phyloP scores from a whole-genome alignment of 2,329 filamentous ascomycete species.

The Neurospora sp. region DNA sequence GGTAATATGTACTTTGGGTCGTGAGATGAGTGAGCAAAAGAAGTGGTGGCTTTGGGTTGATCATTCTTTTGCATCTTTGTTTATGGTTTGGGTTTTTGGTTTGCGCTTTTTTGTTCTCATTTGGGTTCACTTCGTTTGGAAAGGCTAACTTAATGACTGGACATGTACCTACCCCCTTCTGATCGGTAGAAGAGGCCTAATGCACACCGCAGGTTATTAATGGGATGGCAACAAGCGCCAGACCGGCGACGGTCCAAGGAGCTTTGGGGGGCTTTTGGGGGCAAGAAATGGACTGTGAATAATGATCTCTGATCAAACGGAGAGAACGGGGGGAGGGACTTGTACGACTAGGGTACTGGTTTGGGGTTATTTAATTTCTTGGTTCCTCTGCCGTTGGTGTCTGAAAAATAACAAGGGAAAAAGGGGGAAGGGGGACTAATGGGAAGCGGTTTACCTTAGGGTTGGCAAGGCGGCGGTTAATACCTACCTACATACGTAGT shows the following conservation, averaged over 20 bases:
- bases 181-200: neutral
- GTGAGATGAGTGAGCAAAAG: conserved; percentile 1
- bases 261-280: neutral
- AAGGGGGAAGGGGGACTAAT: neutral
- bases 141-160: neutral
- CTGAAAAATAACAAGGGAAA: neutral
- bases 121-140: neutral
- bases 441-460: neutral
- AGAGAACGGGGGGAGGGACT: neutral
- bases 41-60: neutral
- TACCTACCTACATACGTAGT: neutral
- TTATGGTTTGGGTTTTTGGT: neutral
- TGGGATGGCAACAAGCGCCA: neutral
- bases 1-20: neutral
- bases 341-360: neutral
- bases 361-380: neutral
- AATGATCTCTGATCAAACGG: neutral
- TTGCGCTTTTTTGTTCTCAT: neutral
- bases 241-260: neutral
- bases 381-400: neutral
- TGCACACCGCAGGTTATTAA: neutral
- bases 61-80: neutral
- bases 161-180: neutral
- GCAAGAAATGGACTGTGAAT: neutral
- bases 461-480: neutral